Percentiles rank a stretch among this genome's conserved stretches.
phyloP scores from a whole-genome alignment of 129 eudicot genomes.

The Mikania micrantha region DNA sequence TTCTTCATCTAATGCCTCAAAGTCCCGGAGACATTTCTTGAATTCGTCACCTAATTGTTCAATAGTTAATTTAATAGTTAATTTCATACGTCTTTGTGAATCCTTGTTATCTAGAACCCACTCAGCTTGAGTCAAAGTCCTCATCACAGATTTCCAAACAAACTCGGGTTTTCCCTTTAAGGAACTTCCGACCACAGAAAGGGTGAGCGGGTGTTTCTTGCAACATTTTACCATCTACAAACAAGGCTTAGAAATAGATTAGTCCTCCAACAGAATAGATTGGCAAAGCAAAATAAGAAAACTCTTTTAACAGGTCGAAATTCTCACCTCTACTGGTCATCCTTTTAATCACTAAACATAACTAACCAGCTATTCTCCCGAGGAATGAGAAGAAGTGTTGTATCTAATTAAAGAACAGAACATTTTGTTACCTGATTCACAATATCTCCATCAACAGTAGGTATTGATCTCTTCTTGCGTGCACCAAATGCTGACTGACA shows the following conservation, averaged over 20 bases:
- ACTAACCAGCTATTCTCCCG: too few species aligned
- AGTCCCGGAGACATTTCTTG: not conserved
- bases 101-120: constrained; percentile 21
- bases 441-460: not conserved
- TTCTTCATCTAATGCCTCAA: constrained; percentile 20
- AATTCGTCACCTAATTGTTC: not conserved
- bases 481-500: not conserved
- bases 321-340: too few species aligned
- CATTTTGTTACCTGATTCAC: constrained; percentile 13
- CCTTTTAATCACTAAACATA: too few species aligned
- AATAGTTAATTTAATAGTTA: constrained; percentile 12
- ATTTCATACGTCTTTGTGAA: constrained; percentile 6
- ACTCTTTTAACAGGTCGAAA: too few species aligned
- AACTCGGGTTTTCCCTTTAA: constrained; percentile 20
- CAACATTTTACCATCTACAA: constrained; percentile 33
- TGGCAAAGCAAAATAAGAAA: not conserved
- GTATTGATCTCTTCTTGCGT: not conserved
- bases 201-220: constrained; percentile 35
- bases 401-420: not conserved
- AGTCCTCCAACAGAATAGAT: not conserved
- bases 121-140: constrained; percentile 11
- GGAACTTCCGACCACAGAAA: constrained; percentile 33
- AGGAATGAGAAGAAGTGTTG: too few species aligned
- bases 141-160: constrained; percentile 19
- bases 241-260: not conserved